These are phyloP conservation scores for Candida sphagnicola DNA, from an alignment of 805 yeast species.

Conservation along the genomic window DNA sequence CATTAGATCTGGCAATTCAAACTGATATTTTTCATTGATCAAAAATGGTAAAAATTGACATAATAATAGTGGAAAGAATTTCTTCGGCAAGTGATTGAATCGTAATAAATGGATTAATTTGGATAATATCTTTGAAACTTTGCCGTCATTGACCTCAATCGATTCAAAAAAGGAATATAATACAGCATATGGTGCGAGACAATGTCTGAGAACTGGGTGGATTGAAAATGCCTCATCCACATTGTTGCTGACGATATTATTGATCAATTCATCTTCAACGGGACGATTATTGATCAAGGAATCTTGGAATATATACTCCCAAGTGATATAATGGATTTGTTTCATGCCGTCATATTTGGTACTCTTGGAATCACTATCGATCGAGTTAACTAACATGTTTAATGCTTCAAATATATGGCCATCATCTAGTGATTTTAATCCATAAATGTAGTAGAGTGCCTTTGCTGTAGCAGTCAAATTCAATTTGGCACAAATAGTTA, in stretches of 20 bases:
- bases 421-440: constrained; percentile 45
- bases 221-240: constrained; percentile 32
- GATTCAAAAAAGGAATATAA: constrained; percentile 46
- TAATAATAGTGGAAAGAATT: constrained; percentile 46
- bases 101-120: constrained; percentile 46
- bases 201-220: constrained; percentile 60
- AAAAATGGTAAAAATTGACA: constrained; percentile 46
- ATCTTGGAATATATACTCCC: constrained; percentile 61
- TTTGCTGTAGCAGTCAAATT: constrained; percentile 56
- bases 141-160: constrained; percentile 10
- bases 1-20: constrained; percentile 29
- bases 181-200: constrained; percentile 69
- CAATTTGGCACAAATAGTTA: constrained; percentile 67
- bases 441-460: constrained; percentile 48
- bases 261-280: constrained; percentile 53
- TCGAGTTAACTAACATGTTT: constrained; percentile 60
- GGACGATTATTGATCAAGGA: constrained; percentile 49
- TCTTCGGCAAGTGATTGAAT: constrained; percentile 42
- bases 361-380: constrained; percentile 31
- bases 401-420: constrained; percentile 62
- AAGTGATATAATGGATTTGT: constrained; percentile 48
- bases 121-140: constrained; percentile 32
- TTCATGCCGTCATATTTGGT: constrained; percentile 29
- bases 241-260: constrained; percentile 39
- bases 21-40: constrained; percentile 9